Percentiles rank a stretch among this genome's conserved stretches.
Conservation (phyloP, 2,329 filamentous ascomycete species). For the Fusarium haematococcum region DNA sequence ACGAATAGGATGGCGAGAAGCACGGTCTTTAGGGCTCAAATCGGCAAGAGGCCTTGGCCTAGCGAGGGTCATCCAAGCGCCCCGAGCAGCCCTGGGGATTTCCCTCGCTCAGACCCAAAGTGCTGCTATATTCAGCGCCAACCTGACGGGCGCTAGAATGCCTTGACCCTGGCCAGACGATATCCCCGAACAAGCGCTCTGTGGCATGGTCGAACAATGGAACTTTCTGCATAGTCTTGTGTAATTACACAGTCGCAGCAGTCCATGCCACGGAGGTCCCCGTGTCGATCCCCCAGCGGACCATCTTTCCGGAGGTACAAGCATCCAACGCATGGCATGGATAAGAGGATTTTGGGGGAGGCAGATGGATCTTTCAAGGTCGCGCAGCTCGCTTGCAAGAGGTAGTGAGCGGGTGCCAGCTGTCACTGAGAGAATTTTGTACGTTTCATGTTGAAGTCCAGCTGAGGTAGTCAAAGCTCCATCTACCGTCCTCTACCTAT, state of each 20-base stretch:
- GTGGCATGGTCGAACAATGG: slow-evolving; percentile 22
- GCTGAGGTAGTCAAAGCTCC: background rate
- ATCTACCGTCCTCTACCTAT: background rate
- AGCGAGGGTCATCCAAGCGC: slow-evolving; percentile 21
- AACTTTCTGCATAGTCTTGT: slow-evolving; percentile 20
- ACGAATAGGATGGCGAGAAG: slow-evolving; percentile 23
- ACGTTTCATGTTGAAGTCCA: slow-evolving; percentile 23
- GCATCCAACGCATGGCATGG: slow-evolving; percentile 8
- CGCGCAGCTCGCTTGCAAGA: slow-evolving; percentile 16
- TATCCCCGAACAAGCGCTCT: slow-evolving; percentile 2
- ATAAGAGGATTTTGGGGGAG: background rate
- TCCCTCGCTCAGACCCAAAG: slow-evolving; percentile 21
- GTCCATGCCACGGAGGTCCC: slow-evolving; percentile 21
- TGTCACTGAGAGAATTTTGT: background rate
- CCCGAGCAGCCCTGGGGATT: slow-evolving; percentile 5
- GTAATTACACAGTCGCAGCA: slow-evolving; percentile 16
- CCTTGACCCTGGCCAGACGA: slow-evolving; percentile 22
- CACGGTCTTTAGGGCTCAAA: slow-evolving; percentile 26
- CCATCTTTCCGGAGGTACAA: slow-evolving; percentile 10
- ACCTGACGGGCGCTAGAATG: slow-evolving; percentile 6
- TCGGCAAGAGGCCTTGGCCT: slow-evolving; percentile 6
- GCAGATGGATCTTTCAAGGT: slow-evolving; percentile 7
- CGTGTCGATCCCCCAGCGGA: slow-evolving; percentile 25
- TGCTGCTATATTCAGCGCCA: slow-evolving; percentile 42
- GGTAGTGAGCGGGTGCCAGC: slow-evolving; percentile 8